Percentiles rank a stretch among this genome's conserved stretches.
Evolutionary conservation across 1,284 basidiomycete genomes (phyloP).

Genomic region (Naganishia sp.): DNA sequence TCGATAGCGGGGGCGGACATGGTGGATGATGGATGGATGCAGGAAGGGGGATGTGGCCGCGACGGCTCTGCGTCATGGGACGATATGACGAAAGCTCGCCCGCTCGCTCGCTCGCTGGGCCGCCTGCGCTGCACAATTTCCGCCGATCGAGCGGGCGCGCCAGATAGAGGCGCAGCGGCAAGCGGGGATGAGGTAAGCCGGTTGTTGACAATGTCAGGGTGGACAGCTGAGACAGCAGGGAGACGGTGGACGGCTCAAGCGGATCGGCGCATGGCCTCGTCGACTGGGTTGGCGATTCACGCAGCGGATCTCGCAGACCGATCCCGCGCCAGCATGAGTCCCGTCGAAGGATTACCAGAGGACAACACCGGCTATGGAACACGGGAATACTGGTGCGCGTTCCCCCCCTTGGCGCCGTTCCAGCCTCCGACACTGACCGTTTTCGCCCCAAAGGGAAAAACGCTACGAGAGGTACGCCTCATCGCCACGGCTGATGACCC

Average conservation of each 20-base stretch:
- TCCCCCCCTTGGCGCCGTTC: slow-evolving; percentile 2
- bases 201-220: slow-evolving; percentile 9
- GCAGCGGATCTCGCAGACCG: not conserved
- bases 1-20: slow-evolving; percentile 27
- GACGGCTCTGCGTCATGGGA: too few relatives aligned
- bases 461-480: slow-evolving; percentile 64
- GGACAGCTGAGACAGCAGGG: not conserved
- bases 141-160: not conserved
- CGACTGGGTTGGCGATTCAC: slow-evolving; percentile 5
- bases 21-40: not conserved
- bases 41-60: too few relatives aligned
- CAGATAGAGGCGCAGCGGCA: slow-evolving; percentile 20
- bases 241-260: too few relatives aligned
- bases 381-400: slow-evolving; percentile 68
- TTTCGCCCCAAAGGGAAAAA: slow-evolving; percentile 59
- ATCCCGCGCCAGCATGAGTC: not conserved
- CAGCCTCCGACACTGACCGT: not conserved
- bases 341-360: slow-evolving; percentile 56
- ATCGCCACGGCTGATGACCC: slow-evolving; percentile 32
- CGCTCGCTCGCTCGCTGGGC: too few relatives aligned
- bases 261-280: too few relatives aligned
- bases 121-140: slow-evolving; percentile 9
- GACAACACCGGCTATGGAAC: slow-evolving; percentile 75
- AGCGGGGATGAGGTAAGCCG: slow-evolving; percentile 16
- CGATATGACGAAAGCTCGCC: slow-evolving; percentile 22